Conservation (phyloP, 1,284 basidiomycete genomes). For the Volvariella volvacea region DNA sequence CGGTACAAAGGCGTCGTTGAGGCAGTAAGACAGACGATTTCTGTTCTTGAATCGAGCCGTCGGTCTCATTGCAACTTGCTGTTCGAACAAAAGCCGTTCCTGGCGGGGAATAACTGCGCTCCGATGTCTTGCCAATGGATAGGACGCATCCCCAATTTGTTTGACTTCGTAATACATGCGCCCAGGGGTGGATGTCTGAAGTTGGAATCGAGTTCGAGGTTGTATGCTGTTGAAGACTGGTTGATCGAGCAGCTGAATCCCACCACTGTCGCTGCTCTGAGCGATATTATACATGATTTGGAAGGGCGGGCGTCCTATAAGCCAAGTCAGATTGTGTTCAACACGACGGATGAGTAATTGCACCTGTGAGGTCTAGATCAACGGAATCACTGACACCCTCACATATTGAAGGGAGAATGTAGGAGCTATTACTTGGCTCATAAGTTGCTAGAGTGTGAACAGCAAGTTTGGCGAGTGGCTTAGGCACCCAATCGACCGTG, state of each 20-base stretch:
- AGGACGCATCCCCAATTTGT: constrained; percentile 84
- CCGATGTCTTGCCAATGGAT: constrained; percentile 63
- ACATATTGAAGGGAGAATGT: constrained; percentile 74
- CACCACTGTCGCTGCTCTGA: constrained; percentile 51
- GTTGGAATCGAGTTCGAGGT: constrained; percentile 73
- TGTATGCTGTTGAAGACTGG: constrained; percentile 86
- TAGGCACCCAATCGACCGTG: constrained; percentile 68
- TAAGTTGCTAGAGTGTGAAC: constrained; percentile 45
- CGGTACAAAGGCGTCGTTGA: constrained; percentile 60
- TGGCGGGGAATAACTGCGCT: constrained; percentile 54
- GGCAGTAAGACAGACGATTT: constrained; percentile 69
- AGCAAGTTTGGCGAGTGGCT: constrained; percentile 62
- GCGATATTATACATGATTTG: constrained; percentile 80
- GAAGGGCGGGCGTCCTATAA: constrained; percentile 74
- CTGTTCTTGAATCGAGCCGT: constrained; percentile 68
- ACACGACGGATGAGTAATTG: constrained; percentile 7
- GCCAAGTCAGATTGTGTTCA: constrained; percentile 6
- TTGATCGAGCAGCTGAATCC: constrained; percentile 57
- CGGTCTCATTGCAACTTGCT: constrained; percentile 74
- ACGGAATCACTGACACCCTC: constrained; percentile 76
- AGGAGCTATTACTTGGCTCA: constrained; percentile 57
- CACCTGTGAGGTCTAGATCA: constrained; percentile 74
- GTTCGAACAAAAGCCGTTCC: constrained; percentile 71
- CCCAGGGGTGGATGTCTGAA: constrained; percentile 75
- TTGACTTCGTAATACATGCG: constrained; percentile 86